Percentiles rank a stretch among this genome's conserved stretches.
Conservation (phyloP, 352 stramenopile species). For the Pythium guiyangense region DNA sequence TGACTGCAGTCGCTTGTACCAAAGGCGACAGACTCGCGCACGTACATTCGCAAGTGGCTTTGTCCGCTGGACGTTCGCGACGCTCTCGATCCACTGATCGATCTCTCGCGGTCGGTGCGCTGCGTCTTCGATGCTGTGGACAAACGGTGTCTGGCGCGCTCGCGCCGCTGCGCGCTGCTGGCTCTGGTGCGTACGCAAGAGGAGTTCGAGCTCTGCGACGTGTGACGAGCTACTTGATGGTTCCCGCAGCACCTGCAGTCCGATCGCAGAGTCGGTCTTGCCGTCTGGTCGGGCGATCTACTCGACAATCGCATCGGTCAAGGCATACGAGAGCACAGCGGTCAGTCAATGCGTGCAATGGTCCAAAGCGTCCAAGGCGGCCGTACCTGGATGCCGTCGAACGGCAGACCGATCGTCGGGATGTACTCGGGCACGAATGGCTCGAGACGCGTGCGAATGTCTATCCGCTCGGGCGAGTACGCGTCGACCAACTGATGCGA, state of each 20-base stretch:
- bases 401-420: slow-evolving; percentile 62
- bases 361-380: no score
- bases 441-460: slow-evolving; percentile 89
- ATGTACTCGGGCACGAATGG: slow-evolving; percentile 93
- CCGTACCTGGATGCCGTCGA: slow-evolving; percentile 63
- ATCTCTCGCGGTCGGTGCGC: slow-evolving; percentile 83
- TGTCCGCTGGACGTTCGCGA: slow-evolving; percentile 82
- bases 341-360: no score
- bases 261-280: slow-evolving; percentile 58
- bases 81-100: slow-evolving; percentile 89
- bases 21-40: background rate
- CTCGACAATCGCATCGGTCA: background rate
- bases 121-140: slow-evolving; percentile 90
- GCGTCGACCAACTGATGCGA: slow-evolving; percentile 48
- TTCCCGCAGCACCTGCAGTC: slow-evolving; percentile 86
- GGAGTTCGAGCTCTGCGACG: slow-evolving; percentile 81
- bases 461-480: slow-evolving; percentile 87
- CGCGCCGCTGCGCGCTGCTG: slow-evolving; percentile 18
- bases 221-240: slow-evolving; percentile 81
- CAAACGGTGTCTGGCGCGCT: slow-evolving; percentile 34
- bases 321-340: no score
- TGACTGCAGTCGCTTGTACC: background rate
- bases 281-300: slow-evolving; percentile 87
- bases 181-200: slow-evolving; percentile 82
- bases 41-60: slow-evolving; percentile 62